Evolutionary conservation across 2,329 filamentous ascomycete genomes (phyloP), one percentile per base, ranked within the genome.

Genomic region (Fusarium dlaminii): DNA sequence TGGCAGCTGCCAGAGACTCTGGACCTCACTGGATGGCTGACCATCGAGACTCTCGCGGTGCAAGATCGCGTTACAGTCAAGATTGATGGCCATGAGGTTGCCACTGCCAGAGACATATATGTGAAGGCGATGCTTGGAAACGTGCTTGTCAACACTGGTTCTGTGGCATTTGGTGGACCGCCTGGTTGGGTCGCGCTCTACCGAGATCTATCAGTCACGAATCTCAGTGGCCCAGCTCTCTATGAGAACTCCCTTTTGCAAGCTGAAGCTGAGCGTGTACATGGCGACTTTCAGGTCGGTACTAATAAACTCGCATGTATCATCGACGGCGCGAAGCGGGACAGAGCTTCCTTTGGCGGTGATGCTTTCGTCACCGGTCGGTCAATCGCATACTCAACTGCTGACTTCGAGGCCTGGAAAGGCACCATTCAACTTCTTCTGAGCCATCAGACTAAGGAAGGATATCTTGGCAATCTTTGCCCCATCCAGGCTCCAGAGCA

Each of bases 401-500:
- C 29, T 0, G 36, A 66, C 11, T 39, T 63, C 1, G 46, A 40
- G 1, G 34, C 40, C 0, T 66, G 63, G 63, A 66, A 36, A 15
- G 63, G 48, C 0, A 54, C 63, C 0, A 52, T 64, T 3, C 34
- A 55, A 4, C 48, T 66, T 3, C 15, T 66, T 2, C 8, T 55
- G 1, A 66, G 63, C 1, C 63, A 66, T 7, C 63, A 66, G 1
- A 48, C n/a, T 4, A 64, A 55, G 12, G 48, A 66, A 9, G 63
- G 63, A 1, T 66, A 66, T n/a, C 48, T 66, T 15, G 58, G 63
- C 0, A 66, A 66, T 22, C 40, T 66, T 1, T 63, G 46, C 3
- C 63, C 63, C 2, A 29, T 66, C n/a, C 63, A 66, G 17, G 63
- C 63, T 1, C 63, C 63, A 13, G 24, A n/a, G 12, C 63, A 66